phyloP scores from a whole-genome alignment of 148 eudicot species.

The Rhododendron ovatum region DNA sequence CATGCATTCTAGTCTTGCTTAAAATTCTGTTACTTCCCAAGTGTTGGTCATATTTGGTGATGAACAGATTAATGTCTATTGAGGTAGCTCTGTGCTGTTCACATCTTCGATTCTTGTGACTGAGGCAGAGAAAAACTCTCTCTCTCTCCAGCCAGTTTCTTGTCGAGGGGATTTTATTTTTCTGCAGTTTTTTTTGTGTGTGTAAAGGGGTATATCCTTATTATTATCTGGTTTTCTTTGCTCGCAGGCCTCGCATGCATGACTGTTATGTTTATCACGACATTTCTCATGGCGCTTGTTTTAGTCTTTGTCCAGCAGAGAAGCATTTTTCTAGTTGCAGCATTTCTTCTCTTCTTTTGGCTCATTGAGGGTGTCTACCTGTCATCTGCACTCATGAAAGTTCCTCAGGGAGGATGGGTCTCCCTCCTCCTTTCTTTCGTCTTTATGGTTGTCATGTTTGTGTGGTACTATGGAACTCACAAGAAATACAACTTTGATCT shows the following conservation, averaged over 20 bases:
- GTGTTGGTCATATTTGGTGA: not conserved
- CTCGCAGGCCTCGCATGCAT: slow-evolving; percentile 81
- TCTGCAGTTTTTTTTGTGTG: not conserved
- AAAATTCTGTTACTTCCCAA: not conserved
- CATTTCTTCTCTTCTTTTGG: slow-evolving; percentile 68
- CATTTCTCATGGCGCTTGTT: slow-evolving; percentile 83
- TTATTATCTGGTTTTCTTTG: not conserved
- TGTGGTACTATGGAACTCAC: slow-evolving; percentile 92
- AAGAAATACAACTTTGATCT: slow-evolving; percentile 87
- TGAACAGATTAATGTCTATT: not conserved
- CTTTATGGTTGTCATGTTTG: slow-evolving; percentile 68
- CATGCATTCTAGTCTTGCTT: too few species aligned
- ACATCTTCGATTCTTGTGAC: not conserved
- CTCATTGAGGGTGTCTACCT: slow-evolving; percentile 65
- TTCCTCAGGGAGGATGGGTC: slow-evolving; percentile 98
- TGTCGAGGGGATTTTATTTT: not conserved
- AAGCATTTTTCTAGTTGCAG: slow-evolving; percentile 37
- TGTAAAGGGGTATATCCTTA: not conserved
- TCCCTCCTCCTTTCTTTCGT: slow-evolving; percentile 63
- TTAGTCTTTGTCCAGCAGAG: slow-evolving; percentile 69
- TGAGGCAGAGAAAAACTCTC: not conserved
- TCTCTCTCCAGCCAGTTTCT: not conserved
- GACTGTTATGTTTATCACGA: slow-evolving; percentile 83
- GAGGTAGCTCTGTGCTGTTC: not conserved
- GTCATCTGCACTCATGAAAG: slow-evolving; percentile 66